Evolutionary conservation across 2,329 filamentous ascomycete genomes (phyloP), one percentile per base, ranked within the genome.

Genomic region (Cladosporium velox): DNA sequence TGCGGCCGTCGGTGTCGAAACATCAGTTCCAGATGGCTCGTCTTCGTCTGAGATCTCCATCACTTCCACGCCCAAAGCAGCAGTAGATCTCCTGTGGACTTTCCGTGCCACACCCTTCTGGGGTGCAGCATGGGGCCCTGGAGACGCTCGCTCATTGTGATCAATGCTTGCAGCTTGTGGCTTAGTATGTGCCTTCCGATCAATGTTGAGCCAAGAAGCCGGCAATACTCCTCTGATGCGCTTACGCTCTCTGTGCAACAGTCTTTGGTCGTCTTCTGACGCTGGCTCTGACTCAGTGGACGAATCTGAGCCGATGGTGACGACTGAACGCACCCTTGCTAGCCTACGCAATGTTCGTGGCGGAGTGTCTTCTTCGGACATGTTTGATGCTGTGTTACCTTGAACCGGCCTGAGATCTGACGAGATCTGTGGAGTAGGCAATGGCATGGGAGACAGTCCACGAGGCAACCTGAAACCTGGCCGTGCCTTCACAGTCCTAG

Each of bases 191-290:
- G 71, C 67, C 47, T 79, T 75, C n/a, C 74, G 72, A 67, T 84
- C 82, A 32, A 84, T 77, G 60, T 78, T 81, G 60, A 84, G 70
- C 80, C 81, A 84, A 1, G 82, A 84, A 34, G 82, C 82, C 30
- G 82, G 82, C 21, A 84, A 71, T 8, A 84, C 82, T 14, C 82
- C 82, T 72, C 75, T 81, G 58, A 84, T 84, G 44, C 77, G 78
- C 64, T 76, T 80, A 11, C 75, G 72, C 49, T 79, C 78, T 38
- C 74, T 70, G 52, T 70, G 71, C 14, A 82, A 64, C 12, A 72
- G 75, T 6, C 66, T 69, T 18, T 77, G 73, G 30, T 71, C 74
- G 6, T 74, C 70, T 51, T 78, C 76, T 4, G 74, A 70, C 24
- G 77, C 73, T 35, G 38, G n/a, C 47, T 64, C 62, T 10, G 69